Conservation (phyloP, 352 stramenopile species). For the Globisporangium heterothallicum region DNA sequence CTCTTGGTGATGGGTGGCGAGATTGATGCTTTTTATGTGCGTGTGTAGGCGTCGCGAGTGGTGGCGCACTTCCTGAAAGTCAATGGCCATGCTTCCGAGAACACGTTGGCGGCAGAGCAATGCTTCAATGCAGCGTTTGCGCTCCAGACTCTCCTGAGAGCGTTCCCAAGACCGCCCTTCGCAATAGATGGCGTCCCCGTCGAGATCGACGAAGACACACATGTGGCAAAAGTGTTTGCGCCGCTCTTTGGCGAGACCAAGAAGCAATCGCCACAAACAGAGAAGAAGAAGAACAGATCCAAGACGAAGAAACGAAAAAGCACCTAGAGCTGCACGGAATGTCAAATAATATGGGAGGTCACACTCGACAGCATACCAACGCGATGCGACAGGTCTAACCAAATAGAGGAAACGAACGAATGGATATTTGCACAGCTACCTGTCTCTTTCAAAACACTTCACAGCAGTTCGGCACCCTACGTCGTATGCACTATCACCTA, state of each 20-base stretch:
- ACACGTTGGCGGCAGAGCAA: conserved; percentile 45
- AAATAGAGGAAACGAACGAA: no score
- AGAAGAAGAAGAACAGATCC: conserved; percentile 15
- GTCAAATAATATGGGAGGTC: no score
- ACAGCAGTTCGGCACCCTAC: no score
- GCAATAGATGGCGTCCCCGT: conserved; percentile 39
- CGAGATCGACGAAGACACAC: conserved; percentile 36
- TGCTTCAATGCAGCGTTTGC: conserved; percentile 77
- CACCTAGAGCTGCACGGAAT: not conserved
- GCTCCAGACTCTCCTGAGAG: conserved; percentile 65
- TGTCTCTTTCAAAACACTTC: no score
- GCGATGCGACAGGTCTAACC: no score
- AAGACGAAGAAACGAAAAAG: conserved; percentile 45
- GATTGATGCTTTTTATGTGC: not conserved
- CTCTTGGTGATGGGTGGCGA: no score
- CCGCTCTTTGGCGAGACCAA: conserved; percentile 33
- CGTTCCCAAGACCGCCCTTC: conserved; percentile 52
- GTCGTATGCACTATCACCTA: no score
- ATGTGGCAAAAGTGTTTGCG: conserved; percentile 37
- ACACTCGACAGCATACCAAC: no score
- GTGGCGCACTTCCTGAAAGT: conserved; percentile 47
- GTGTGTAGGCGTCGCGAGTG: conserved; percentile 29
- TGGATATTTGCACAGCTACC: no score
- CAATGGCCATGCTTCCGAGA: conserved; percentile 45
- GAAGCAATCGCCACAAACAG: conserved; percentile 16